Base-by-base conservation (phyloP, 1,139 yeast genomes). In the Lodderomyces metapsilosis region DNA sequence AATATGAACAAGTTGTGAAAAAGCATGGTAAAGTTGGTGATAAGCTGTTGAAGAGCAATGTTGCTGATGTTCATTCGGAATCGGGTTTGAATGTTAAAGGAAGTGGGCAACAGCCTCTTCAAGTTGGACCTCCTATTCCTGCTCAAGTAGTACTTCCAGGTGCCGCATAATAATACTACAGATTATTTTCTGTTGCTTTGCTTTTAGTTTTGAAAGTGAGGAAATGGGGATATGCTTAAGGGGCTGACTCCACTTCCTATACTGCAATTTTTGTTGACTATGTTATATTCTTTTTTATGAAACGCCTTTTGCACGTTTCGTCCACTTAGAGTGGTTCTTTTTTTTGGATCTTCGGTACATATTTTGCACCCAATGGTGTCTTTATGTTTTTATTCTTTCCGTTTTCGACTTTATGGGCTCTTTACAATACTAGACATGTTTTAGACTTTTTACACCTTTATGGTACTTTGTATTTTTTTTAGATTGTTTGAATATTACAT, bases 11-110 rank as follows among this genome's bases (percentile, higher is more conserved):
- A 4, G 11, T 33, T 5, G 10, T 33, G 22, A 36, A 36, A n/a
- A 24, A 36, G 18, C 38, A 27, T 36, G 31, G 38, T 6, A 27
- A 36, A 36, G 31, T 18, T 17, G 33, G 23, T 12, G 18, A 33
- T 22, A 21, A 33, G 13, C 18, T 21, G 18, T 11, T 11, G 4
- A 4, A 4, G 18, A 13, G 3, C 15, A 10, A 15, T 15, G 18
- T 3, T 28, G 17, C 18, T 16, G n/a, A 11, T 28, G 18, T 28
- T 16, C n/a, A 13, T 7, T 15, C 13, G 32, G 32, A 28, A 15
- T 28, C 32, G 4, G n/a, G 8, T 7, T 28, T 16, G 32, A 28
- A 28, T 28, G n/a, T 28, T 13, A 15, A 15, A 15, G 20, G 3
- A 10, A 28, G 15, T 15, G 18, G 11, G 18, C 24, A 5, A 32